Evolutionary conservation across 139 green algal genomes (phyloP), one percentile per base, ranked within the genome.

Genomic region (Spirogloea muscicola): DNA sequence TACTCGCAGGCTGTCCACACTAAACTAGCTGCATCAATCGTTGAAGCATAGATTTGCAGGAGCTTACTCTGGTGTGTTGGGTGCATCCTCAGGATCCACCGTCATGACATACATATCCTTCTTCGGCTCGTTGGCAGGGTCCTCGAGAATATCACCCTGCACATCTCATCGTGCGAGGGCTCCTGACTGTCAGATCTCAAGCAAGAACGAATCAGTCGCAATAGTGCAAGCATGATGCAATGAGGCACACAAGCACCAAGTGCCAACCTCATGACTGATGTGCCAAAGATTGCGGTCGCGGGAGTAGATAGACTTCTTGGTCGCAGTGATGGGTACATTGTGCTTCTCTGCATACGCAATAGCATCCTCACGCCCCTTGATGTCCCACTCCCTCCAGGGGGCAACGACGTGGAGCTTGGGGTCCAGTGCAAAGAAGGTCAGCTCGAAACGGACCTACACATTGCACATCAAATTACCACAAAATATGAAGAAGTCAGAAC

Each of bases 391-490:
- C 44, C 95, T 86, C 95, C 95, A 99, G 37, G 95, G 95, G 4
- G 94, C 92, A 58, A 99, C 97, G 16, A 98, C 94, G 86, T 97
- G 96, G 77, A 99, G 94, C 87, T 96, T 91, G n/a, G 95, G 94
- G 88, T 98, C 91, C 7, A 99, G 85, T 37, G 87, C 86, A 70
- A 97, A 98, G 87, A 99, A 99, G 2, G 84, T 87, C 7, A 88
- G 76, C 71, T 89, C 85, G 66, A 89, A 89, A 33, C 86, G 79
- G 37, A 82, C 46, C 40, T 74, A 49, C 18, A 21, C 46, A 31
- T 21, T 21, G 21, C 46, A n/a, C n/a, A n/a, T n/a, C n/a, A n/a
- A n/a, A n/a, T n/a, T n/a, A n/a, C n/a, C n/a, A n/a, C n/a, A n/a
- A n/a, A n/a, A n/a, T n/a, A n/a, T n/a, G n/a, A n/a, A n/a, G n/a